phyloP scores from a whole-genome alignment of 768 basidiomycete genomes.

The Trametes cinnabarina region DNA sequence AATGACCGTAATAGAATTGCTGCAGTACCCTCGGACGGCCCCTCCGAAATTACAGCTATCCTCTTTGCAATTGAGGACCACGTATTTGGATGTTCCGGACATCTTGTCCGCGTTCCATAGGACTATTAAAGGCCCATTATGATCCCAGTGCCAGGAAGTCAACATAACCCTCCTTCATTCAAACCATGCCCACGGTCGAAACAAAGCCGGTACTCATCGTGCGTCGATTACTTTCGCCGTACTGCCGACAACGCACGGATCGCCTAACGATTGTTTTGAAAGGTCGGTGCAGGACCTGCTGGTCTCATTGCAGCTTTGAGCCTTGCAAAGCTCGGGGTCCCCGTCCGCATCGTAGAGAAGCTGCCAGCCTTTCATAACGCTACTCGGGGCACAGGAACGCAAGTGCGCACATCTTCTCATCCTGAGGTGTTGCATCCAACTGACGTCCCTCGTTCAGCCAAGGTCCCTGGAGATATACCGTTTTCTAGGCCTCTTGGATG shows the following conservation, averaged over 20 bases:
- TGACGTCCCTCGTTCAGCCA: slow-evolving; percentile 11
- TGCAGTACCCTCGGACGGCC: too few relatives aligned
- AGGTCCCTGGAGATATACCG: slow-evolving; percentile 22
- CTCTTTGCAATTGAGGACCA: too few relatives aligned
- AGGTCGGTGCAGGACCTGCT: slow-evolving; percentile 25
- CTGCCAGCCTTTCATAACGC: slow-evolving; percentile 18
- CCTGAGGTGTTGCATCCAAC: too few relatives aligned
- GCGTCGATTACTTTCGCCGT: background rate
- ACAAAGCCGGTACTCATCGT: background rate
- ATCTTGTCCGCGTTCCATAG: too few relatives aligned
- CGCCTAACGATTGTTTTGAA: background rate
- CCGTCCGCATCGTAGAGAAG: slow-evolving; percentile 26
- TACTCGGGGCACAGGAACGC: slow-evolving; percentile 28
- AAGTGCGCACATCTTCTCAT: slow-evolving; percentile 20
- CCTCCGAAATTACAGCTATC: too few relatives aligned
- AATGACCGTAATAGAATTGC: too few relatives aligned
- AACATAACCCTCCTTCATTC: too few relatives aligned
- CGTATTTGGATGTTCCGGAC: too few relatives aligned
- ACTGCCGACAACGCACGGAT: background rate
- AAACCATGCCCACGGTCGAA: background rate
- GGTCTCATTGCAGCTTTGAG: slow-evolving; percentile 21
- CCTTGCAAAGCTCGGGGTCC: slow-evolving; percentile 20
- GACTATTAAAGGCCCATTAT: too few relatives aligned
- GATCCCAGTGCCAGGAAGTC: too few relatives aligned
- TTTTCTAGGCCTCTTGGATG: slow-evolving; percentile 21